Percentiles rank a stretch among this genome's conserved stretches.
phyloP scores from a whole-genome alignment of 108 stramenopile species.

The Craspedostauros australis region DNA sequence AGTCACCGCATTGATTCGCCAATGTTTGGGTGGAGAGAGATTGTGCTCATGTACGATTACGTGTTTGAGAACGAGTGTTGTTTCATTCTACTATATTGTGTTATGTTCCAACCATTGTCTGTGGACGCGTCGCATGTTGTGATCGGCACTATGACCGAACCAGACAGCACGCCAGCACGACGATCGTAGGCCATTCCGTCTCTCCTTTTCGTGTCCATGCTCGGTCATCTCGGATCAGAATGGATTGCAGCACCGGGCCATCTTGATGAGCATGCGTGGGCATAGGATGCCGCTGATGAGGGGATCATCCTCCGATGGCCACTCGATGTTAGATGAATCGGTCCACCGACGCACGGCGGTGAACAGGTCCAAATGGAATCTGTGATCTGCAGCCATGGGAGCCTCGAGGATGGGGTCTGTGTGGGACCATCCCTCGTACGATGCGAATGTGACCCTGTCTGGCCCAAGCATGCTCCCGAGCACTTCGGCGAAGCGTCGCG shows the following conservation, averaged over 20 bases:
- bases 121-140: no score
- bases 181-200: no score
- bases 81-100: no score
- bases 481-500: conserved; percentile 27
- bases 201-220: no score
- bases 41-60: no score
- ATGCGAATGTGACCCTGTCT: background rate
- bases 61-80: no score
- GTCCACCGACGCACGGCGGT: conserved; percentile 37
- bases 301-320: conserved; percentile 10
- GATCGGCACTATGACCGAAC: no score
- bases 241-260: conserved; percentile 24
- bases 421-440: conserved; percentile 55
- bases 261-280: conserved; percentile 6
- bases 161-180: no score
- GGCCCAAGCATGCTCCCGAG: conserved; percentile 10
- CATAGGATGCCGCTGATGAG: conserved; percentile 8
- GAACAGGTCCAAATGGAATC: conserved; percentile 57
- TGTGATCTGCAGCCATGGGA: conserved; percentile 54
- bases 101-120: no score
- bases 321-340: background rate
- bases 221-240: no score
- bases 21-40: no score
- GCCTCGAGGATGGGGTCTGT: conserved; percentile 66
- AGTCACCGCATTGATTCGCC: no score